Base-by-base conservation (phyloP, 2,329 filamentous ascomycete genomes). In the Penicillium crustosum region DNA sequence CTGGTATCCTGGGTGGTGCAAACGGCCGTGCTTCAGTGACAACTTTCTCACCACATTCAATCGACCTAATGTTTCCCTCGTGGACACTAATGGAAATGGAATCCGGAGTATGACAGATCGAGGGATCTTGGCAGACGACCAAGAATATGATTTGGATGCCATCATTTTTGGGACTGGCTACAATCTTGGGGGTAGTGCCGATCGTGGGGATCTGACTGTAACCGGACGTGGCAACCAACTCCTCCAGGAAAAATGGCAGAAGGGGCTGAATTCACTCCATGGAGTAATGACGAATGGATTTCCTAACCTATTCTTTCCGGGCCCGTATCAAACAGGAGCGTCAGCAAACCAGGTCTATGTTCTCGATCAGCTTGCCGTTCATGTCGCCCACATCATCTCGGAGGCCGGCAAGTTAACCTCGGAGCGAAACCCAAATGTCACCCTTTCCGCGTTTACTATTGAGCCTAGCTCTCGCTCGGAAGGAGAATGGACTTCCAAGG, bases 1-100 rank as follows among this genome's bases (percentile, higher is more conserved):
- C 0, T 86, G 83, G 82, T 89, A 88, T 65, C 79, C 82, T 0
- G 71, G 73, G 0, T 86, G 82, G 79, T 89, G 86, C 75, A 89
- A 89, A 69, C 80, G 86, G 0, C 85, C 86, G 0, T 81, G 77
- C 41, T 88, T 87, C 70, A 83, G 84, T 70, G 83, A 88, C 64
- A 77, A 80, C 6, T 70, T 67, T 19, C 78, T 88, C 0, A 66
- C 76, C 3, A 63, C 80, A 0, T 89, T 88, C 78, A 89, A 89
- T 70, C 68, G 66, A 31, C 70, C 77, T 0, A 81, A 86, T 63
- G 86, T 89, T 4, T 77, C 78, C 6, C 79, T 89, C 0, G 75
- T 89, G 17, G 83, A 89, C 66, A 88, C 84, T 0, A 71, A 82
- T 31, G 83, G 82, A 5, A 76, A 78, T 59, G 83, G 84, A 7